Conservation (phyloP, 2,329 filamentous ascomycete species). For the Pestalotiopsis sp. region DNA sequence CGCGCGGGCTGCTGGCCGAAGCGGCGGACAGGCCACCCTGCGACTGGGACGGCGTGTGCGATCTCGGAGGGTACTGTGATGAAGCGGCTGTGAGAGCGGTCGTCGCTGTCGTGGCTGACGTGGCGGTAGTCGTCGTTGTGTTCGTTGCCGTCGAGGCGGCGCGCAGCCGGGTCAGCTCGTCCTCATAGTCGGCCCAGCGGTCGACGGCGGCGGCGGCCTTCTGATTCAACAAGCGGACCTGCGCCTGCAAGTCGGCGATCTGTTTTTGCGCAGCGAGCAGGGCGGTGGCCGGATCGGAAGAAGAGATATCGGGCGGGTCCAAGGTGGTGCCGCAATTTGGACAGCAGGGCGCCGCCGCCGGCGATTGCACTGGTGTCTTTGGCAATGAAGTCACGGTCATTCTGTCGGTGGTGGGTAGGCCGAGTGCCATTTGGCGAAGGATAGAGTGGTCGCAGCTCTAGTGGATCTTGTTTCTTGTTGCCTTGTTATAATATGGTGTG, state of each 20-base stretch:
- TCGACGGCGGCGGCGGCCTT: conserved; percentile 67
- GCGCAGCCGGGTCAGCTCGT: conserved; percentile 66
- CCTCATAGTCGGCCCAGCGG: conserved; percentile 77
- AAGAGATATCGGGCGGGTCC: conserved; percentile 24
- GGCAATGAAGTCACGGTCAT: conserved; percentile 27
- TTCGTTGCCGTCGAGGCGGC: conserved; percentile 30
- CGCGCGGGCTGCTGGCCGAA: conserved; percentile 23
- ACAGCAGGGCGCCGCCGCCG: conserved; percentile 38
- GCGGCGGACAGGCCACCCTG: conserved; percentile 17
- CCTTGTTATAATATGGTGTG: not conserved
- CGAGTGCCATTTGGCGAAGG: conserved; percentile 1
- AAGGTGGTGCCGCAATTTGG: conserved; percentile 50
- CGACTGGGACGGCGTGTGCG: not conserved
- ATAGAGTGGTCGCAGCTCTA: not conserved
- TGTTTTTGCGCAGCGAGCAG: conserved; percentile 57
- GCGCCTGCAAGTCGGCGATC: conserved; percentile 69
- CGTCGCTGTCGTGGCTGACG: conserved; percentile 22
- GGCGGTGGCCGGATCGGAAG: conserved; percentile 37
- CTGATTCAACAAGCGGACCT: conserved; percentile 68
- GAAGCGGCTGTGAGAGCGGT: conserved; percentile 26
- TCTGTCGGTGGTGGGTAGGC: not conserved
- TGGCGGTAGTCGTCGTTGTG: conserved; percentile 27
- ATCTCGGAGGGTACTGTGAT: not conserved
- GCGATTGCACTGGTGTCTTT: conserved; percentile 20
- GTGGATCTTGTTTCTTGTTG: not conserved